These are phyloP conservation scores for Ogataea naganishii DNA, from an alignment of 805 yeast species.

Conservation along the genomic window DNA sequence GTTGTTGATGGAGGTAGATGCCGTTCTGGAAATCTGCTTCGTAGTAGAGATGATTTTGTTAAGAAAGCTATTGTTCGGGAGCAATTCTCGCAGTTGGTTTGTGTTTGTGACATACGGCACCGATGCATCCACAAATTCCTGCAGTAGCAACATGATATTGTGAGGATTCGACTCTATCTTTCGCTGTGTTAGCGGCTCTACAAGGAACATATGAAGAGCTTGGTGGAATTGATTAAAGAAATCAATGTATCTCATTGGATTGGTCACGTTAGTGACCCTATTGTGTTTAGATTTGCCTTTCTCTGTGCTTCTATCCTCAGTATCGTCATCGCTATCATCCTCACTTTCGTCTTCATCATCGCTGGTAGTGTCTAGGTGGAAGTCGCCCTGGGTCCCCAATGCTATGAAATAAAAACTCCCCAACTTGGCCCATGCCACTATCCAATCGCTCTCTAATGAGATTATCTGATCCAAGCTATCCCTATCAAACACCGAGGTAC, in stretches of 20 bases:
- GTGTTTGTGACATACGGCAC: conserved; percentile 65
- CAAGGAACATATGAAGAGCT: conserved; percentile 33
- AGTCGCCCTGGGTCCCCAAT: conserved; percentile 9
- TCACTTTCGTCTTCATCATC: conserved; percentile 22
- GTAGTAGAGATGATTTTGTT: conserved; percentile 39
- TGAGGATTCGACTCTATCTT: conserved; percentile 66
- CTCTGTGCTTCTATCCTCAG: not conserved
- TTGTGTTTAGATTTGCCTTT: not conserved
- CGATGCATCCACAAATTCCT: conserved; percentile 74
- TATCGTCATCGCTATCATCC: conserved; percentile 3
- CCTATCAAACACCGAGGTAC: conserved; percentile 8
- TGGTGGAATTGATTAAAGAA: conserved; percentile 32
- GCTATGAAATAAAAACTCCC: conserved; percentile 11
- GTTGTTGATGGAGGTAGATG: conserved; percentile 19
- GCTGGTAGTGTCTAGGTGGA: conserved; percentile 18
- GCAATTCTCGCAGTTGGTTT: conserved; percentile 58
- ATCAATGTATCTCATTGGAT: conserved; percentile 35
- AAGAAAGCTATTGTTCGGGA: conserved; percentile 56
- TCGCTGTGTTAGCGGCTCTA: conserved; percentile 40
- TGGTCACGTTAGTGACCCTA: conserved; percentile 13
- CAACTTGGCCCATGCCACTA: conserved; percentile 20
- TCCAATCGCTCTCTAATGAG: conserved; percentile 20
- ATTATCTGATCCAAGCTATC: conserved; percentile 16
- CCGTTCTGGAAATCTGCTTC: conserved; percentile 22
- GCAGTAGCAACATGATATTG: conserved; percentile 58